Conservation (phyloP, 192 early-diverging fungal genomes). For the Hyaloraphidium curvatum region DNA sequence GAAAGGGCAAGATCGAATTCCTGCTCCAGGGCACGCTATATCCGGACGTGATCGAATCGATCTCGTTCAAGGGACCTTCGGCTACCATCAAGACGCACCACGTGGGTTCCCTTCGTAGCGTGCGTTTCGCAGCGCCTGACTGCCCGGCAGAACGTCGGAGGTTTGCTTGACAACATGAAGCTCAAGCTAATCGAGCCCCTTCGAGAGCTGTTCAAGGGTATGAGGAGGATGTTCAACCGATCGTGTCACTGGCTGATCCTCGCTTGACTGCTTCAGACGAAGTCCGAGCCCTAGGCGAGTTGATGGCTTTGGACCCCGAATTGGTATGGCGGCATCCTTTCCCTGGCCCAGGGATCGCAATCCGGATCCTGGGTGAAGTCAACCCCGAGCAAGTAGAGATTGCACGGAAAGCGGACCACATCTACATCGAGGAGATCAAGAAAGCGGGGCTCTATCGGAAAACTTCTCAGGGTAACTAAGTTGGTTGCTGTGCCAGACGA, state of each 20-base stretch:
- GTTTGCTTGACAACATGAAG: slow-evolving; percentile 89
- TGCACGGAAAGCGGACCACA: slow-evolving; percentile 84
- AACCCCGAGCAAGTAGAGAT: slow-evolving; percentile 83
- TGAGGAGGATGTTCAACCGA: not conserved
- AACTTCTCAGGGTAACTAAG: slow-evolving; percentile 57
- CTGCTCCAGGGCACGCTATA: slow-evolving; percentile 94
- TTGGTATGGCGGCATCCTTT: slow-evolving; percentile 98
- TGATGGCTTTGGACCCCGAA: slow-evolving; percentile 81
- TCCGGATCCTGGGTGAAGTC: slow-evolving; percentile 92
- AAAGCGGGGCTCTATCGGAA: slow-evolving; percentile 89
- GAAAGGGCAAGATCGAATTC: slow-evolving; percentile 71
- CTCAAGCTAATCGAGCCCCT: slow-evolving; percentile 95
- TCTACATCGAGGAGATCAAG: slow-evolving; percentile 99
- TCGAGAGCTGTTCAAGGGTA: slow-evolving; percentile 88
- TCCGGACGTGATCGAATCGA: slow-evolving; percentile 96
- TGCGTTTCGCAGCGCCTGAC: not conserved
- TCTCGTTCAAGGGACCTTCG: slow-evolving; percentile 97
- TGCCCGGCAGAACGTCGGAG: slow-evolving; percentile 66
- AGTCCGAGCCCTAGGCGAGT: slow-evolving; percentile 82
- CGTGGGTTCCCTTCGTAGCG: slow-evolving; percentile 17
- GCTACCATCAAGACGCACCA: slow-evolving; percentile 99
- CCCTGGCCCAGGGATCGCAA: slow-evolving; percentile 98
- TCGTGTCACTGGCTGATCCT: not conserved
- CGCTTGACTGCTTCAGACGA: slow-evolving; percentile 35
- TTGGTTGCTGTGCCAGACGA: no score